Conservation (phyloP, 108 stramenopile species). For the Nannochloropsis granulata region DNA sequence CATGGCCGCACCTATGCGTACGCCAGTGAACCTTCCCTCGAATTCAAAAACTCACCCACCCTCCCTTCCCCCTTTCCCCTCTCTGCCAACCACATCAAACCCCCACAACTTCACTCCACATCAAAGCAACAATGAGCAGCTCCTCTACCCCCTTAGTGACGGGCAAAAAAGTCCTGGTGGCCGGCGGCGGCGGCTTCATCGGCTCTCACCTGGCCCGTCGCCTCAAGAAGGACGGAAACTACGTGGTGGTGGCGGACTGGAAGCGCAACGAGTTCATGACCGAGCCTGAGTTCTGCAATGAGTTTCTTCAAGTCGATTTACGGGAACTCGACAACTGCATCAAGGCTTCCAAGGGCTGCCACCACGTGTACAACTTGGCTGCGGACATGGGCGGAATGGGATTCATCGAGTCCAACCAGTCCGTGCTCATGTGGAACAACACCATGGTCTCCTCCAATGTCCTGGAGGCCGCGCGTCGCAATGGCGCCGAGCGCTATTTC, state of each 20-base stretch:
- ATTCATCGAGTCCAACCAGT: constrained; percentile 92
- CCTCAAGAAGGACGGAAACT: constrained; percentile 73
- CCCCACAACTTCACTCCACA: background rate
- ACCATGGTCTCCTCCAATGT: constrained; percentile 96
- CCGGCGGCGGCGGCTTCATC: constrained; percentile 93
- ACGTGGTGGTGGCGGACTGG: constrained; percentile 75
- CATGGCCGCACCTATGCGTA: no score
- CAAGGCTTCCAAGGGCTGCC: constrained; percentile 76
- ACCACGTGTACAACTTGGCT: constrained; percentile 93
- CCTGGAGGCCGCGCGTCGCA: constrained; percentile 87
- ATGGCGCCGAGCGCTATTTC: constrained; percentile 72
- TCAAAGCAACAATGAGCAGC: background rate
- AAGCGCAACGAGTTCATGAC: constrained; percentile 94
- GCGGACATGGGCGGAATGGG: constrained; percentile 99
- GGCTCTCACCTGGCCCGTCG: constrained; percentile 90
- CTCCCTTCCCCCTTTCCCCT: no score
- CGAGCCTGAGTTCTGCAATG: constrained; percentile 85
- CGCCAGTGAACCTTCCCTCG: no score
- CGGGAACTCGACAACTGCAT: constrained; percentile 84
- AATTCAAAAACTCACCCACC: no score
- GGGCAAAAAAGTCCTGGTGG: constrained; percentile 59
- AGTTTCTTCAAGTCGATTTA: constrained; percentile 82
- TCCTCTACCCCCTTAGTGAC: background rate
- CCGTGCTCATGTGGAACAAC: constrained; percentile 92
- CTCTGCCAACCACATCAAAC: no score